Evolutionary conservation across 441 rosid genomes (phyloP).

Genomic region (Capsella rubella): DNA sequence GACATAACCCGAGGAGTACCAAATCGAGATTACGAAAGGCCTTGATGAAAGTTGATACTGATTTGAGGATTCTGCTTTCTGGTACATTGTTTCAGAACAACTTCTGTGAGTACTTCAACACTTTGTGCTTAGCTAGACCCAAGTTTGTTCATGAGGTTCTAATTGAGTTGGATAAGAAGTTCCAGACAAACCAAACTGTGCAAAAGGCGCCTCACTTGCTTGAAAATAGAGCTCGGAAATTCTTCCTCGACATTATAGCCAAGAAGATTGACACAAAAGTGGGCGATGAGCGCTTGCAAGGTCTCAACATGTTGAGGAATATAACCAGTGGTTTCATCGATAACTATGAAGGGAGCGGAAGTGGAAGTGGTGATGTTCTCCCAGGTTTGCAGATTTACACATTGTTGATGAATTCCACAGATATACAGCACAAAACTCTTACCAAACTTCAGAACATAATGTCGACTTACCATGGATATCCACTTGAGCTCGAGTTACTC

Average conservation of each 20-base stretch:
- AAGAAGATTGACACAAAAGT: slow-evolving; percentile 71
- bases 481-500: slow-evolving; percentile 82
- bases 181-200: slow-evolving; percentile 45
- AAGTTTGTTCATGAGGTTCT: slow-evolving; percentile 79
- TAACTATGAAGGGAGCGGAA: slow-evolving; percentile 67
- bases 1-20: slow-evolving; percentile 94
- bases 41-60: slow-evolving; percentile 91
- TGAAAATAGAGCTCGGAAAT: slow-evolving; percentile 83
- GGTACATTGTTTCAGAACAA: slow-evolving; percentile 98
- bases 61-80: slow-evolving; percentile 80
- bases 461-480: slow-evolving; percentile 67
- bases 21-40: slow-evolving; percentile 89
- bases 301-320: slow-evolving; percentile 78
- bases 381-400: slow-evolving; percentile 96
- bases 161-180: slow-evolving; percentile 69
- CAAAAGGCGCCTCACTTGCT: slow-evolving; percentile 72
- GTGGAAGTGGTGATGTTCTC: slow-evolving; percentile 64
- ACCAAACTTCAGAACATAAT: slow-evolving; percentile 69
- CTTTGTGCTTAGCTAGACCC: slow-evolving; percentile 92
- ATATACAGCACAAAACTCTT: slow-evolving; percentile 65
- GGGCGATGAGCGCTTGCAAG: slow-evolving; percentile 76
- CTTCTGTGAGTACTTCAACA: slow-evolving; percentile 95
- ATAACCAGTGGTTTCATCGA: slow-evolving; percentile 79
- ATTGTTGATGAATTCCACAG: slow-evolving; percentile 84
- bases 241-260: slow-evolving; percentile 79